These are phyloP conservation scores for Barbatosphaeria neglecta DNA, from an alignment of 495 filamentous ascomycete species.

Conservation along the genomic window DNA sequence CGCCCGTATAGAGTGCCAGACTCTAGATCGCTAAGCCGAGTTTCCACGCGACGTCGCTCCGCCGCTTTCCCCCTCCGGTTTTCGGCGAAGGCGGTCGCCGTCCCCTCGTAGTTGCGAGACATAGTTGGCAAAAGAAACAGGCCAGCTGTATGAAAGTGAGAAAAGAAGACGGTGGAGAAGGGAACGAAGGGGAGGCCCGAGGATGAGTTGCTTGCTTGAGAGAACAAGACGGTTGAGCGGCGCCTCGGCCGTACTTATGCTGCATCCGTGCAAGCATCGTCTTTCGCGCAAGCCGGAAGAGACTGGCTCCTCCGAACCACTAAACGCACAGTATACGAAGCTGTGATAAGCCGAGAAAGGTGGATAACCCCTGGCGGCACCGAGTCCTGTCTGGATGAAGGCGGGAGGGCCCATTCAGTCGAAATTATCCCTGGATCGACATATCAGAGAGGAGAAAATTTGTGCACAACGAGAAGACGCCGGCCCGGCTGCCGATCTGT, in stretches of 20 bases:
- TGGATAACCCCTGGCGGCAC: too few relatives aligned
- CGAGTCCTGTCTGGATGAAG: too few relatives aligned
- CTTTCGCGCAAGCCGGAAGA: neutral
- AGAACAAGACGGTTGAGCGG: constrained; percentile 4
- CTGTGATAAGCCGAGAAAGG: neutral
- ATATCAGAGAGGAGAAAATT: neutral
- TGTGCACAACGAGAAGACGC: neutral
- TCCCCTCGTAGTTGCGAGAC: constrained; percentile 11
- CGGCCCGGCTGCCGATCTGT: neutral
- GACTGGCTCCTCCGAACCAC: neutral
- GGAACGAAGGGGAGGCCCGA: constrained; percentile 8
- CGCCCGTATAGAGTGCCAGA: neutral
- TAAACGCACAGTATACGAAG: neutral
- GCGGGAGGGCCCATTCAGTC: neutral
- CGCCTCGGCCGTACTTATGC: constrained; percentile 11
- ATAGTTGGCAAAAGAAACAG: constrained; percentile 14
- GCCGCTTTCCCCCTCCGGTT: constrained; percentile 4
- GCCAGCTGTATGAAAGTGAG: constrained; percentile 11
- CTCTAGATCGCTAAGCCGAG: neutral
- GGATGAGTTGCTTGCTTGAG: constrained; percentile 3
- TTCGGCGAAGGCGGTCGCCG: constrained; percentile 8
- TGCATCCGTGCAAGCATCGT: constrained; percentile 1
- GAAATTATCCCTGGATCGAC: neutral
- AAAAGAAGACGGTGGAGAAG: constrained; percentile 3
- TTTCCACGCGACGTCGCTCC: neutral